Conservation (phyloP, 805 yeast genomes). For the Wickerhamiella sorbophila region DNA sequence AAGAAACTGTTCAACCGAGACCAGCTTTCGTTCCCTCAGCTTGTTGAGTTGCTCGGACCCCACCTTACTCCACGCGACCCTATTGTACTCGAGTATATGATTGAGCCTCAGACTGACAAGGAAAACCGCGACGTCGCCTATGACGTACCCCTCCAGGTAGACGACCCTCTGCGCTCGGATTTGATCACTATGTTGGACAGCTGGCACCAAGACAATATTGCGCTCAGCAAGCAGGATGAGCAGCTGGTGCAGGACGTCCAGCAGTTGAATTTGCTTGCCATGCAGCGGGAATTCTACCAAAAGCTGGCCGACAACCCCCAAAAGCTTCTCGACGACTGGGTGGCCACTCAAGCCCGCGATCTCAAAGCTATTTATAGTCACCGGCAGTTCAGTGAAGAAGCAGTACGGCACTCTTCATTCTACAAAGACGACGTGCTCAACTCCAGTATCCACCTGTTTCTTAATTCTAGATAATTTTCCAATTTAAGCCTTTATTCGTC, state of each 20-base stretch:
- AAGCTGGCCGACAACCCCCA: conserved; percentile 67
- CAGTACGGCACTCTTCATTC: conserved; percentile 70
- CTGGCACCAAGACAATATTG: conserved; percentile 30
- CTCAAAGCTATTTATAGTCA: conserved; percentile 80
- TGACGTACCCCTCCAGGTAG: conserved; percentile 54
- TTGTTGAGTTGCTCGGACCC: conserved; percentile 52
- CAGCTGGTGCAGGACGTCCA: conserved; percentile 36
- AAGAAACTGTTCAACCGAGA: conserved; percentile 33
- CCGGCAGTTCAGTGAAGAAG: conserved; percentile 78
- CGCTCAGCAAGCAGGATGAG: conserved; percentile 31
- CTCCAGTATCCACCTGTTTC: conserved; percentile 63
- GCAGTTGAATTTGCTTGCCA: conserved; percentile 35
- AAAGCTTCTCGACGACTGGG: conserved; percentile 55
- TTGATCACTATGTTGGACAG: conserved; percentile 27
- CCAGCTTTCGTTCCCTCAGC: conserved; percentile 49
- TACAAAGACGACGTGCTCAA: conserved; percentile 65
- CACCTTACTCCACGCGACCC: conserved; percentile 72
- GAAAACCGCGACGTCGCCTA: conserved; percentile 63
- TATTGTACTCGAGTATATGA: conserved; percentile 55
- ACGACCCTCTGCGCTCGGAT: conserved; percentile 25
- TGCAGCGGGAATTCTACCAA: conserved; percentile 66
- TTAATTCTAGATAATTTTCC: conserved; percentile 27
- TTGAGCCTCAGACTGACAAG: conserved; percentile 61
- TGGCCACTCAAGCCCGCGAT: conserved; percentile 68
- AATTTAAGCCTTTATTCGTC: neutral